phyloP scores from a whole-genome alignment of 805 yeast species.

The Soucietia sequanensis region DNA sequence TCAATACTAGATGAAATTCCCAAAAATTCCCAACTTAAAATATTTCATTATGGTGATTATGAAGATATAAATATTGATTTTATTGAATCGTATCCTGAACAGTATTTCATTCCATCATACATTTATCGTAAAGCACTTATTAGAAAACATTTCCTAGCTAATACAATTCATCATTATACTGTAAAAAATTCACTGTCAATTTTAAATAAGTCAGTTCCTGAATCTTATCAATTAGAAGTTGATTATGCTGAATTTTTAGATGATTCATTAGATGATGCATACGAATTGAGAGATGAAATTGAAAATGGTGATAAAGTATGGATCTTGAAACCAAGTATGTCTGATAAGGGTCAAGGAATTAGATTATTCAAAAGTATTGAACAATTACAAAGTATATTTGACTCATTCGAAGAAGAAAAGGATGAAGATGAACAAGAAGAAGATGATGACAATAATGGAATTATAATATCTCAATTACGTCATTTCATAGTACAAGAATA shows the following conservation, averaged over 20 bases:
- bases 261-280: slow-evolving; percentile 89
- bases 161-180: slow-evolving; percentile 70
- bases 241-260: slow-evolving; percentile 96
- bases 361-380: slow-evolving; percentile 74
- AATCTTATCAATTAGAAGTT: slow-evolving; percentile 75
- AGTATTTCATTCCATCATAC: slow-evolving; percentile 74
- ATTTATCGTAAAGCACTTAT: slow-evolving; percentile 88
- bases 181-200: slow-evolving; percentile 74
- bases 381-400: slow-evolving; percentile 79
- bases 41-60: slow-evolving; percentile 85
- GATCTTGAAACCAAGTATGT: slow-evolving; percentile 96
- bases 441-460: slow-evolving; percentile 49
- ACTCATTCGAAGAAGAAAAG: slow-evolving; percentile 77
- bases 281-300: slow-evolving; percentile 80
- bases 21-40: slow-evolving; percentile 21
- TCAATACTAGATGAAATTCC: slow-evolving; percentile 15
- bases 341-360: slow-evolving; percentile 96
- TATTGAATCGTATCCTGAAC: slow-evolving; percentile 37
- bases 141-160: slow-evolving; percentile 85
- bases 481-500: slow-evolving; percentile 91
- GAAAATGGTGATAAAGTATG: slow-evolving; percentile 62
- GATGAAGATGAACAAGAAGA: slow-evolving; percentile 46
- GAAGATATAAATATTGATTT: slow-evolving; percentile 82
- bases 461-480: slow-evolving; percentile 82
- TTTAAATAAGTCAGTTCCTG: slow-evolving; percentile 64